Evolutionary conservation across 495 filamentous ascomycete species (phyloP).

Genomic region (Penicillium maclennaniae): DNA sequence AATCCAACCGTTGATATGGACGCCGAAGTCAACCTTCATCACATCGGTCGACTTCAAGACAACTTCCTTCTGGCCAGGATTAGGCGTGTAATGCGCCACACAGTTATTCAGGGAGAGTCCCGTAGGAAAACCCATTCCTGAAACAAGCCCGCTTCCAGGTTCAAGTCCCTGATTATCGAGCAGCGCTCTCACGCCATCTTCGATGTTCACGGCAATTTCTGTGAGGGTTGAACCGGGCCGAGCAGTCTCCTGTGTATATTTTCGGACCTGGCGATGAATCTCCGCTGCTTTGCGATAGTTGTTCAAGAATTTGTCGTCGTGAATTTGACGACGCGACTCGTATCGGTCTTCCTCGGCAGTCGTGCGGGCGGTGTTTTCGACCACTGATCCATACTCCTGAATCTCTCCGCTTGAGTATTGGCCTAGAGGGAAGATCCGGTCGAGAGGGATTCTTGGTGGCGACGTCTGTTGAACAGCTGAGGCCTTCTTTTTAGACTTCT

Average conservation of each 20-base stretch:
- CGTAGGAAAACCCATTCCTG: conserved; percentile 86
- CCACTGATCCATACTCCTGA: conserved; percentile 38
- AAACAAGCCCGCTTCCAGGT: conserved; percentile 72
- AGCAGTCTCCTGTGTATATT: conserved; percentile 74
- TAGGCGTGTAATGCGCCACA: conserved; percentile 86
- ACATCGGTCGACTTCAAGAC: conserved; percentile 77
- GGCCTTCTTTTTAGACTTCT: conserved; percentile 51
- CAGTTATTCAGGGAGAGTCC: conserved; percentile 84
- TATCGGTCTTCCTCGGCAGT: conserved; percentile 58
- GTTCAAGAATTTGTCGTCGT: conserved; percentile 53
- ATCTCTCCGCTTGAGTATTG: conserved; percentile 53
- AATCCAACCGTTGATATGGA: conserved; percentile 86
- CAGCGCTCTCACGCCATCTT: conserved; percentile 76
- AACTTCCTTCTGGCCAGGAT: conserved; percentile 78
- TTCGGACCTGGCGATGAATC: conserved; percentile 78
- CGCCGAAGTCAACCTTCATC: conserved; percentile 91
- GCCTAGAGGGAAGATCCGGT: conserved; percentile 46
- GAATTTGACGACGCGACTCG: conserved; percentile 38
- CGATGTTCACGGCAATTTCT: conserved; percentile 81
- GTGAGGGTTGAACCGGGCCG: conserved; percentile 78
- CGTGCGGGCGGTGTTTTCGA: conserved; percentile 54
- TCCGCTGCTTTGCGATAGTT: conserved; percentile 61
- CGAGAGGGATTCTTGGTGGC: conserved; percentile 52
- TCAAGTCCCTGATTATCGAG: conserved; percentile 74
- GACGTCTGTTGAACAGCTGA: conserved; percentile 42